Percentiles rank a stretch among this genome's conserved stretches.
Conservation (phyloP, 345 rosid genomes). For the Diplotaxis tenuifolia region DNA sequence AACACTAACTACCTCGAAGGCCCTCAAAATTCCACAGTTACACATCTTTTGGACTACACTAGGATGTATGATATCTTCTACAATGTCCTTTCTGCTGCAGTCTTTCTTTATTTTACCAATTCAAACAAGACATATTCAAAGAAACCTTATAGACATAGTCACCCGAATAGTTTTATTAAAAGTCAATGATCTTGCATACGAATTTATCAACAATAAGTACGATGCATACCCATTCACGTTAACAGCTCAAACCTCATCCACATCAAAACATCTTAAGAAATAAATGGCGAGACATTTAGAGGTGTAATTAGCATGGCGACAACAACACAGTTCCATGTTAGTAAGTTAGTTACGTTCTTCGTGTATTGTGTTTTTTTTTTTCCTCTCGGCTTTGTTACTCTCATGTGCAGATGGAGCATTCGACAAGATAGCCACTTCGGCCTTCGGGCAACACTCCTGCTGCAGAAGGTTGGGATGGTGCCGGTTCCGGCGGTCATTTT, state of each 20-base stretch:
- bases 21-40: not conserved
- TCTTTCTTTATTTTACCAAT: not conserved
- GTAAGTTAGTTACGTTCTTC: no score
- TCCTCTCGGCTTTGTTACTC: slow-evolving; percentile 48
- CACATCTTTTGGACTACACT: not conserved
- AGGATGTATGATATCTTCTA: not conserved
- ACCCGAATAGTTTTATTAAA: not conserved
- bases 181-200: slow-evolving; percentile 11
- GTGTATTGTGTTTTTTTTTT: no score
- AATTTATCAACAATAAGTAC: slow-evolving; percentile 21
- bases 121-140: not conserved
- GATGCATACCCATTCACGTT: slow-evolving; percentile 18
- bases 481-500: slow-evolving; percentile 49
- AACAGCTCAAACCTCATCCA: slow-evolving; percentile 12
- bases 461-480: slow-evolving; percentile 45
- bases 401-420: slow-evolving; percentile 56
- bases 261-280: slow-evolving; percentile 1
- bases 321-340: slow-evolving; percentile 23
- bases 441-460: slow-evolving; percentile 23
- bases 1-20: not conserved
- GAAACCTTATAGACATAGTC: not conserved
- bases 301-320: slow-evolving; percentile 28
- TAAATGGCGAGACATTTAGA: slow-evolving; percentile 40
- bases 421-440: slow-evolving; percentile 22
- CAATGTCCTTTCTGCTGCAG: not conserved